These are phyloP conservation scores for Sugiyamaella xylanicola DNA, from an alignment of 1,139 yeast species.

Conservation along the genomic window DNA sequence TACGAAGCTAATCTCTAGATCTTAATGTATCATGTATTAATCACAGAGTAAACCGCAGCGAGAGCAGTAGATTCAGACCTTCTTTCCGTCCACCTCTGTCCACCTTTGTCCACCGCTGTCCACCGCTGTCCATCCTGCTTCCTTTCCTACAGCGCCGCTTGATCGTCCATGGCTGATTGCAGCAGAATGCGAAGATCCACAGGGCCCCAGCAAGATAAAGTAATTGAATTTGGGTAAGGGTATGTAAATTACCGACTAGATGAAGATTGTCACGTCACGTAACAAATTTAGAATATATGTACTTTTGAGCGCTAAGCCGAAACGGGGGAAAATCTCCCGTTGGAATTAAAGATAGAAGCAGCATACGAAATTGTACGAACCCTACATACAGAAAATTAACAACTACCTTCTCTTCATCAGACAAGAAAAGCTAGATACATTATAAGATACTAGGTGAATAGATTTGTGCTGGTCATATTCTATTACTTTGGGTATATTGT, in stretches of 20 bases:
- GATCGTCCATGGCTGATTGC: too few species aligned
- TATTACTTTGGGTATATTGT: neutral
- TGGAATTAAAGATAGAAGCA: conserved; percentile 9
- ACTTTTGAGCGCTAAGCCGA: conserved; percentile 1
- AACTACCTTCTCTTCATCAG: neutral
- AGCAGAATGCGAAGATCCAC: neutral
- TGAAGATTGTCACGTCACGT: conserved; percentile 1
- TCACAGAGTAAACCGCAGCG: too few species aligned
- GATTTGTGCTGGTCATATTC: neutral
- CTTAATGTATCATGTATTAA: too few species aligned
- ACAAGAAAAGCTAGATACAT: neutral
- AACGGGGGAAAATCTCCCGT: conserved; percentile 12
- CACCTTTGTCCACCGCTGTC: too few species aligned
- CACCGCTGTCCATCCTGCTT: too few species aligned
- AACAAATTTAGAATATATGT: neutral
- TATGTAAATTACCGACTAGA: neutral
- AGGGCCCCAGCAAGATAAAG: neutral
- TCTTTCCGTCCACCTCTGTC: too few species aligned
- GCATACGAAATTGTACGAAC: neutral
- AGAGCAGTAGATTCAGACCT: too few species aligned
- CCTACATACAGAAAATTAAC: neutral
- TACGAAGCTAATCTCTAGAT: too few species aligned
- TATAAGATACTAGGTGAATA: neutral
- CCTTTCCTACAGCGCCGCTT: too few species aligned
- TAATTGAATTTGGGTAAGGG: neutral